phyloP scores from a whole-genome alignment of 2,329 filamentous ascomycete species.

The Cladophialophora carrionii region DNA sequence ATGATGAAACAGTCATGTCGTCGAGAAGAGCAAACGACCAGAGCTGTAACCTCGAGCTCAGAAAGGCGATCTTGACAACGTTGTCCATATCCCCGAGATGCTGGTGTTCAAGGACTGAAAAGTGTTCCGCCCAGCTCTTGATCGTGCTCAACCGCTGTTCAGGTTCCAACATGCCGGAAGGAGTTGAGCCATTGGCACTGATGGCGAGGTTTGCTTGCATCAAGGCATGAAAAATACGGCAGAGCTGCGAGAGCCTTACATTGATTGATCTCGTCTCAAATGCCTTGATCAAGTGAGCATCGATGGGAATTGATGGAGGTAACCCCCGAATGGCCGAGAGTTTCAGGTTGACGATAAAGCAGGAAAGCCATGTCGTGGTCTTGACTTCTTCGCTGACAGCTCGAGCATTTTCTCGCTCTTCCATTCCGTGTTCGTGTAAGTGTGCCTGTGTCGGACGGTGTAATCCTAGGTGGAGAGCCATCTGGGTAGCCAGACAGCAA shows the following conservation, averaged over 20 bases:
- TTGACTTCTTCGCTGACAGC: slow-evolving; percentile 23
- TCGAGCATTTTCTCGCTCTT: slow-evolving; percentile 26
- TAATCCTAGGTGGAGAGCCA: slow-evolving; percentile 35
- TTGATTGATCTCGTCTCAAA: slow-evolving; percentile 6
- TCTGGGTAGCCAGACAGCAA: slow-evolving; percentile 31
- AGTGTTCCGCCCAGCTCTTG: slow-evolving; percentile 9
- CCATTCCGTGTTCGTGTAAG: slow-evolving; percentile 30
- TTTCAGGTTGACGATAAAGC: slow-evolving; percentile 32
- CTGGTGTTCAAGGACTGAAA: slow-evolving; percentile 3
- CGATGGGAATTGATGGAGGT: slow-evolving; percentile 10
- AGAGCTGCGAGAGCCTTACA: slow-evolving; percentile 8
- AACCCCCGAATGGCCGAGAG: slow-evolving; percentile 11
- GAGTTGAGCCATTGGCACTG: slow-evolving; percentile 11
- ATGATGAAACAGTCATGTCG: slow-evolving; percentile 10
- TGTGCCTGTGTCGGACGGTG: slow-evolving; percentile 35
- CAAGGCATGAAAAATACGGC: slow-evolving; percentile 10
- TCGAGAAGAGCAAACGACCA: slow-evolving; percentile 17
- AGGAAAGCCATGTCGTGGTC: slow-evolving; percentile 36
- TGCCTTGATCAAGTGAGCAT: slow-evolving; percentile 15
- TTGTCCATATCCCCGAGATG: slow-evolving; percentile 11
- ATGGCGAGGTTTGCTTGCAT: slow-evolving; percentile 17
- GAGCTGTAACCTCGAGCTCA: slow-evolving; percentile 17
- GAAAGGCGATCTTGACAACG: slow-evolving; percentile 15
- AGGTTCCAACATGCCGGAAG: slow-evolving; percentile 18
- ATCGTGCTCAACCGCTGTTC: neutral